phyloP scores from a whole-genome alignment of 352 stramenopile species.

The Globisporangium cederbergense region DNA sequence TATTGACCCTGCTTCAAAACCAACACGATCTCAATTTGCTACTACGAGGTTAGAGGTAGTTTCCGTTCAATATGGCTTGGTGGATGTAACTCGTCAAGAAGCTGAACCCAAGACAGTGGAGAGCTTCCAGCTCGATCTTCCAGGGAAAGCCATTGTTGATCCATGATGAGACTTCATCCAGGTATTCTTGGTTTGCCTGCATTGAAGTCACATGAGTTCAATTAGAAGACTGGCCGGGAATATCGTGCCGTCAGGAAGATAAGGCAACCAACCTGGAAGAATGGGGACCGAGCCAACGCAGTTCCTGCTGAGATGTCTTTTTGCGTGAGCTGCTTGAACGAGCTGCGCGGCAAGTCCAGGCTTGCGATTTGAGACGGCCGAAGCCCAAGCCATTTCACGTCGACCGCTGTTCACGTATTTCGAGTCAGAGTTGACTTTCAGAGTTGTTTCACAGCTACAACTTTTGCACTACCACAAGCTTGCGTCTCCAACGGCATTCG shows the following conservation, averaged over 20 bases:
- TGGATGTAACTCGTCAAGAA: conserved; percentile 64
- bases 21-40: background rate
- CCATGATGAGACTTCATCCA: conserved; percentile 58
- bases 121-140: conserved; percentile 82
- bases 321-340: conserved; percentile 52
- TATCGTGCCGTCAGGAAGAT: too few species aligned
- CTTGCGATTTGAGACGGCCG: conserved; percentile 71
- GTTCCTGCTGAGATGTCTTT: conserved; percentile 49
- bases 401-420: conserved; percentile 34
- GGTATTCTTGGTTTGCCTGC: conserved; percentile 52
- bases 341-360: conserved; percentile 45
- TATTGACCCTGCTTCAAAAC: conserved; percentile 14
- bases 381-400: conserved; percentile 92
- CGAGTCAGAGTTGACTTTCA: background rate
- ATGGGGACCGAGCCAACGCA: conserved; percentile 43
- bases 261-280: conserved; percentile 46
- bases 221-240: too few species aligned
- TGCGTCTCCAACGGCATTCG: conserved; percentile 78
- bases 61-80: conserved; percentile 34
- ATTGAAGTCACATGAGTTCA: background rate
- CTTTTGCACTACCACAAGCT: conserved; percentile 35
- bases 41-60: conserved; percentile 29
- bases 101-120: conserved; percentile 74
- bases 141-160: conserved; percentile 31
- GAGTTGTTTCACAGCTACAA: background rate